phyloP scores from a whole-genome alignment of 345 rosid species.

The Acer saccharum region DNA sequence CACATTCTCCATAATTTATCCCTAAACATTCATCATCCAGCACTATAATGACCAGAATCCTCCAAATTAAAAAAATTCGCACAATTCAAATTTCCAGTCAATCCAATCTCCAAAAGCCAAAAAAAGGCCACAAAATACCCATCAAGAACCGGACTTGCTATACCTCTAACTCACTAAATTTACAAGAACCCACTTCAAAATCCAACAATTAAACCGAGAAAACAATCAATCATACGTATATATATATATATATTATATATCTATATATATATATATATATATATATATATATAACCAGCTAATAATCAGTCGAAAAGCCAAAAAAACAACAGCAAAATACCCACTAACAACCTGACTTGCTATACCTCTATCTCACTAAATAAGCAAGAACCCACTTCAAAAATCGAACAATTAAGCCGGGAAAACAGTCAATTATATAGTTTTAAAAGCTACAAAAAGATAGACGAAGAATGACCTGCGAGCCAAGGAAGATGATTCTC shows the following conservation, averaged over 20 bases:
- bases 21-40: not conserved
- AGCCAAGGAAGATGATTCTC: conserved; percentile 80
- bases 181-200: too few species aligned
- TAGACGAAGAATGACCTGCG: conserved; percentile 50
- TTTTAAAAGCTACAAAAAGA: not conserved
- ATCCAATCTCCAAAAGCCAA: not conserved
- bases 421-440: not conserved
- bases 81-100: not conserved
- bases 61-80: not conserved
- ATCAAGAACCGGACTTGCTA: not conserved
- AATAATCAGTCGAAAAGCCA: not conserved
- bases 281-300: too few species aligned
- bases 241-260: too few species aligned
- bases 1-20: conserved; percentile 6
- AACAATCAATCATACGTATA: too few species aligned
- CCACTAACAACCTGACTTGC: not conserved
- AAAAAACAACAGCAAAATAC: not conserved
- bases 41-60: not conserved
- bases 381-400: conserved; percentile 7
- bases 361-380: conserved; percentile 2
- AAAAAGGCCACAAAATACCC: not conserved
- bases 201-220: not conserved
- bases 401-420: not conserved
- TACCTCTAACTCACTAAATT: conserved; percentile 1
- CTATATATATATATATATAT: too few species aligned